phyloP scores from a whole-genome alignment of 164 flowering plant species.

The Magnolia officinalis region DNA sequence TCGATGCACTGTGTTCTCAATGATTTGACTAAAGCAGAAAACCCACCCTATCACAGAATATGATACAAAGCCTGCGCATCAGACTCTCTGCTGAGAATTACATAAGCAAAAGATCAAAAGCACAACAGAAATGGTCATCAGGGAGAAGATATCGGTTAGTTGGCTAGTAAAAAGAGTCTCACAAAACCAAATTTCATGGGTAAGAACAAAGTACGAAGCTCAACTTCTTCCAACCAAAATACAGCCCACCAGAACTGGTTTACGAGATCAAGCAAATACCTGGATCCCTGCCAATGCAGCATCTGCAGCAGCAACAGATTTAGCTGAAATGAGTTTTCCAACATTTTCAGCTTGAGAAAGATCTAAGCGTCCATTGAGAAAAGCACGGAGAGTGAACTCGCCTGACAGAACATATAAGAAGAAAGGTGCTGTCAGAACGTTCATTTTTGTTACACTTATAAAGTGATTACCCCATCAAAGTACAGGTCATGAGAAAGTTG shows the following conservation, averaged over 20 bases:
- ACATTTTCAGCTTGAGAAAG: slow-evolving; percentile 95
- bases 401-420: slow-evolving; percentile 36
- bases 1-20: slow-evolving; percentile 74
- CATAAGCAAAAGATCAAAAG: slow-evolving; percentile 8
- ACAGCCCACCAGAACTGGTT: background rate
- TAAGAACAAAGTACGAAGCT: background rate
- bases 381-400: slow-evolving; percentile 95
- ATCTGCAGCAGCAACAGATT: slow-evolving; percentile 85
- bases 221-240: background rate
- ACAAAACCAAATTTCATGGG: background rate
- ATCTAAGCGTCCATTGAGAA: slow-evolving; percentile 94
- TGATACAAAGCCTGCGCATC: background rate
- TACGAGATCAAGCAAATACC: slow-evolving; percentile 31
- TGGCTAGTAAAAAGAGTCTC: background rate
- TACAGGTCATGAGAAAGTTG: background rate
- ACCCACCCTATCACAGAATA: slow-evolving; percentile 68
- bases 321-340: slow-evolving; percentile 73
- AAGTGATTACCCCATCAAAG: background rate
- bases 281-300: slow-evolving; percentile 92
- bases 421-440: background rate
- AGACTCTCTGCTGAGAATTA: background rate
- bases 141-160: background rate
- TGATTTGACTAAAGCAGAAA: slow-evolving; percentile 76
- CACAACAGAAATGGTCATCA: background rate
- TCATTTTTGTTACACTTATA: background rate